Percentiles rank a stretch among this genome's conserved stretches.
phyloP scores from a whole-genome alignment of 2,329 filamentous ascomycete genomes.

The Aureobasidium sp. region DNA sequence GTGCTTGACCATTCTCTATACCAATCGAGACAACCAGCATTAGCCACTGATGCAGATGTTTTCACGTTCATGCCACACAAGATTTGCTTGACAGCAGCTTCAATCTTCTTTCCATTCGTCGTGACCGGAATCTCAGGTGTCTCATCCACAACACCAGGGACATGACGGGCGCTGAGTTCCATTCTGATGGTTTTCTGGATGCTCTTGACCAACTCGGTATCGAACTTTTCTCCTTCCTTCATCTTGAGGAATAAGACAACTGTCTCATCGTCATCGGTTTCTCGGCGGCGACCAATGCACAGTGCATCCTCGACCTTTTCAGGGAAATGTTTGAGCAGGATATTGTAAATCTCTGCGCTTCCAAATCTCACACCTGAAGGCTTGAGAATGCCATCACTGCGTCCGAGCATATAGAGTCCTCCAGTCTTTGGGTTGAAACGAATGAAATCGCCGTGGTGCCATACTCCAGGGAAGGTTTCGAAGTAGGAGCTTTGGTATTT shows the following conservation, averaged over 20 bases:
- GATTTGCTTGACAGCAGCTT: conserved; percentile 94
- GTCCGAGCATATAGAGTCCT: conserved; percentile 81
- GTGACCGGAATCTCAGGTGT: conserved; percentile 86
- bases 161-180: conserved; percentile 82
- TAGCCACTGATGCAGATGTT: conserved; percentile 88
- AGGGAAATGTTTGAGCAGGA: conserved; percentile 78
- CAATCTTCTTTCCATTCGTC: conserved; percentile 95
- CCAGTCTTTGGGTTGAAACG: conserved; percentile 62
- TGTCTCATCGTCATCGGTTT: conserved; percentile 70
- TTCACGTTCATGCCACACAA: conserved; percentile 79
- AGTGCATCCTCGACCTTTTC: conserved; percentile 75
- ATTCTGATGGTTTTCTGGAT: conserved; percentile 64
- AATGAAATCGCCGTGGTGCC: conserved; percentile 96
- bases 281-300: conserved; percentile 70
- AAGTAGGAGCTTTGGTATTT: conserved; percentile 86
- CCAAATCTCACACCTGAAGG: conserved; percentile 88
- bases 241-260: conserved; percentile 86
- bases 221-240: conserved; percentile 51
- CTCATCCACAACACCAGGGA: conserved; percentile 74
- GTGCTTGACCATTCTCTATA: conserved; percentile 68
- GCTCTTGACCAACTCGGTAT: conserved; percentile 50
- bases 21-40: conserved; percentile 81
- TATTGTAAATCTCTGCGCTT: conserved; percentile 91
- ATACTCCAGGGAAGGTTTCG: conserved; percentile 67
- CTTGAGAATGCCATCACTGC: conserved; percentile 89